Base-by-base conservation (phyloP, 768 basidiomycete species). In the Naganishia randhawae region DNA sequence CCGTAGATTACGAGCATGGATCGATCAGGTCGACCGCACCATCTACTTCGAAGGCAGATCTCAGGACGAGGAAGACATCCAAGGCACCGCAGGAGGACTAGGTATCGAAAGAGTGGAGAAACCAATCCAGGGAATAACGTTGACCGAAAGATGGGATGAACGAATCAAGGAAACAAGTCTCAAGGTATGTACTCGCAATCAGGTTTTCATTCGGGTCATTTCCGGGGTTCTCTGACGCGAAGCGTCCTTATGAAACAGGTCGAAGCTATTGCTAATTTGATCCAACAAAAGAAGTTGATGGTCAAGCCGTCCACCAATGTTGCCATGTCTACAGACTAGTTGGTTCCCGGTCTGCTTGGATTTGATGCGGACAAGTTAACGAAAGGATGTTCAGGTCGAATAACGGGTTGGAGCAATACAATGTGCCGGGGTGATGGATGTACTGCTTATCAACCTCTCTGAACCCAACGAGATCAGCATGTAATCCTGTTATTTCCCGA, bases 81-180 rank as follows among this genome's bases (percentile, higher is more conserved):
- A 94, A 80, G 92, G 91, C 7, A 96, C 95, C 73, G 94, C 91
- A 8, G 93, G 93, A 51, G 93, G 93, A 48, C 81, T 95, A 68
- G 93, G 93, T 39, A 91, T 94, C 62, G 86, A 86, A 45, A 88
- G 90, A 68, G 90, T 90, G 76, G 89, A 87, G 67, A 88, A 85
- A 35, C 90, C 93, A 75, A 90, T 97, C 71, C 79, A 81, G 57
- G 77, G 75, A 22, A 90, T 92, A 9, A 90, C 89, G 6, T 90
- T 90, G 81, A 97, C 93, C 0, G 94, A 95, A 81, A 85, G 90
- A 65, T 99, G 96, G 96, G 96, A 99, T 77, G 87, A 86, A 76
- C 89, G 94, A 76, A 97, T 97, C 76, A 86, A 91, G 71, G 84
- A 88, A 72, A 92, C 89, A 0, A 91, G 91, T 50, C 87, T 90